phyloP scores from a whole-genome alignment of 257 asterid species.

The Scutellaria barbata region DNA sequence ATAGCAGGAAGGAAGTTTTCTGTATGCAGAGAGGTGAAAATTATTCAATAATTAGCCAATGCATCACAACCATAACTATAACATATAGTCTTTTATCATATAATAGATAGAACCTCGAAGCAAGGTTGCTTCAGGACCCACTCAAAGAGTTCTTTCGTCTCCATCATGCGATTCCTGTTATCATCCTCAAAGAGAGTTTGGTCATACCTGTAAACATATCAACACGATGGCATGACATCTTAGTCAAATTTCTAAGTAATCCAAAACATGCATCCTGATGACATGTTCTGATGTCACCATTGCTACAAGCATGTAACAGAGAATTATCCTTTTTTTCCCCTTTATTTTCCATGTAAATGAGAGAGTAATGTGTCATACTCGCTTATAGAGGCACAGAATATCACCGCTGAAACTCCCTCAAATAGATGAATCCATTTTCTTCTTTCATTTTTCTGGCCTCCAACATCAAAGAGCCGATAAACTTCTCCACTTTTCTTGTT shows the following conservation, averaged over 20 bases:
- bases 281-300: background rate
- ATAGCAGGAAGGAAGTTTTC: conserved; percentile 98
- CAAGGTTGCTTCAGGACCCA: conserved; percentile 98
- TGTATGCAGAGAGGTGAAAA: conserved; percentile 47
- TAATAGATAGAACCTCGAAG: conserved; percentile 69
- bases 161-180: conserved; percentile 90
- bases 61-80: conserved; percentile 1
- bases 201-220: conserved; percentile 71
- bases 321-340: background rate
- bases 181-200: conserved; percentile 96
- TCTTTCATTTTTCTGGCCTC: conserved; percentile 99
- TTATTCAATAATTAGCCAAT: conserved; percentile 14
- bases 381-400: conserved; percentile 98
- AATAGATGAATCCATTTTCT: conserved; percentile 99
- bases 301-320: background rate
- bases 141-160: conserved; percentile 94
- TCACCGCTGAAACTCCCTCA: conserved; percentile 98
- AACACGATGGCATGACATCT: background rate
- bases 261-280: background rate
- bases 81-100: conserved; percentile 30
- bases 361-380: conserved; percentile 62
- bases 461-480: conserved; percentile 92
- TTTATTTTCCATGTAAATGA: background rate
- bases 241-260: conserved; percentile 22
- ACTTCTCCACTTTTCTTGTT: conserved; percentile 98